phyloP scores from a whole-genome alignment of 352 stramenopile species.

The Phytophthora parvispora region DNA sequence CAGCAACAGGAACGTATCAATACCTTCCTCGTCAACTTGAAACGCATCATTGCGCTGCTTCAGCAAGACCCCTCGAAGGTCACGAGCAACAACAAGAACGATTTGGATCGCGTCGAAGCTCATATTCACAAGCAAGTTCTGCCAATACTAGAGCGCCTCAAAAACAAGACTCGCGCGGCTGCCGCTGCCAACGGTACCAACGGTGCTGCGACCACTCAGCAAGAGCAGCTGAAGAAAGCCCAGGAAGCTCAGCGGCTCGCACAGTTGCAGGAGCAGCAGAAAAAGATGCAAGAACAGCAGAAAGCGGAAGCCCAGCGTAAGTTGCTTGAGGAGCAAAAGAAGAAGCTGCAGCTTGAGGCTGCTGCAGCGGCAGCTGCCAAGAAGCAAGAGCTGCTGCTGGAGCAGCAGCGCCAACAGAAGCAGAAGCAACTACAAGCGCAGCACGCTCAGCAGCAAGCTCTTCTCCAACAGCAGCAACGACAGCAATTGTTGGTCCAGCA shows the following conservation, averaged over 20 bases:
- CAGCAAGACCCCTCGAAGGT: slow-evolving; percentile 86
- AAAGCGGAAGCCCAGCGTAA: slow-evolving; percentile 74
- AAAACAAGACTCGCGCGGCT: slow-evolving; percentile 71
- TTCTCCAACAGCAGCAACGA: slow-evolving; percentile 58
- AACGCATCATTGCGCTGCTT: slow-evolving; percentile 82
- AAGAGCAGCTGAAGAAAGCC: slow-evolving; percentile 75
- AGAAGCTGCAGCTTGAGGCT: slow-evolving; percentile 76
- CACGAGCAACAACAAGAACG: slow-evolving; percentile 81
- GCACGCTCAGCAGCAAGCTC: slow-evolving; percentile 57
- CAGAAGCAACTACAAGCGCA: slow-evolving; percentile 74
- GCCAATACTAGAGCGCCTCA: slow-evolving; percentile 78
- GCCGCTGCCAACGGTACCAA: slow-evolving; percentile 17
- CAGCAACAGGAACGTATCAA: slow-evolving; percentile 88
- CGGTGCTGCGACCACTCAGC: slow-evolving; percentile 35
- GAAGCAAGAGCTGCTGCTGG: slow-evolving; percentile 68
- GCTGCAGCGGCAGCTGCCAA: slow-evolving; percentile 62
- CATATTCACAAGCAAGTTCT: slow-evolving; percentile 89
- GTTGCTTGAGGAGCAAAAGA: slow-evolving; percentile 73
- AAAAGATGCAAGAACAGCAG: slow-evolving; percentile 76
- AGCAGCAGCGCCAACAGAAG: slow-evolving; percentile 62
- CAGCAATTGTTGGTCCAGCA: slow-evolving; percentile 47
- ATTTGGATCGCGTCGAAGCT: slow-evolving; percentile 83
- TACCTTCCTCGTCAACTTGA: slow-evolving; percentile 83
- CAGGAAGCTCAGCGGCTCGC: slow-evolving; percentile 68
- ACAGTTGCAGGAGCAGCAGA: slow-evolving; percentile 73